Percentiles rank a stretch among this genome's conserved stretches.
Evolutionary conservation across 139 green algal species (phyloP).

Genomic region (Helicosporidium sp.): DNA sequence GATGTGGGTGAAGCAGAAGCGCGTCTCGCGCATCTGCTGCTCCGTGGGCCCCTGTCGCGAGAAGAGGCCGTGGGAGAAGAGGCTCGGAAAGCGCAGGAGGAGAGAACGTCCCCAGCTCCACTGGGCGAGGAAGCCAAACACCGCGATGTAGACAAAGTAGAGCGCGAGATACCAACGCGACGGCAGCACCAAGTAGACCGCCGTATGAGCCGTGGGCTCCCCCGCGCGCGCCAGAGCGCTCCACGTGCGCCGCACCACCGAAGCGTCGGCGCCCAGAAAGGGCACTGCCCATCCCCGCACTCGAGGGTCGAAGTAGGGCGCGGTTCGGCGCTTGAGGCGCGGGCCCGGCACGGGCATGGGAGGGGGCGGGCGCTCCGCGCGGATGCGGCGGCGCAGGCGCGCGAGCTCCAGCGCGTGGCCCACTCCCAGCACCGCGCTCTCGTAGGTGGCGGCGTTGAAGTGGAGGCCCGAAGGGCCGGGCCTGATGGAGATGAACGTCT

Average conservation of each 20-base stretch:
- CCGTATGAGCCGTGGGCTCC: conserved; percentile 25
- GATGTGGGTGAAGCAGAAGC: conserved; percentile 24
- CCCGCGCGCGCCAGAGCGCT: conserved; percentile 4
- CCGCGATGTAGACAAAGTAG: conserved; percentile 20
- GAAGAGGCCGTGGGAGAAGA: conserved; percentile 34
- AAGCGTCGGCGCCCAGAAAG: conserved; percentile 35
- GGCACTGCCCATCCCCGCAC: too few species aligned
- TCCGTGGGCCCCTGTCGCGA: conserved; percentile 28
- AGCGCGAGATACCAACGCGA: conserved; percentile 1
- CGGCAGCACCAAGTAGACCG: conserved; percentile 24
- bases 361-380: too few species aligned
- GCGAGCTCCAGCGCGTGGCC: conserved; percentile 14
- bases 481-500: conserved; percentile 11
- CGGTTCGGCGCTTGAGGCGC: too few species aligned
- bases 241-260: conserved; percentile 34
- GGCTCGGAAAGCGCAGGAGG: conserved; percentile 21
- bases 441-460: conserved; percentile 20
- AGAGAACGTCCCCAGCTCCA: conserved; percentile 22
- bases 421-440: conserved; percentile 37
- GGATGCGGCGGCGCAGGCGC: conserved; percentile 9
- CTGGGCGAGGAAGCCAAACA: conserved; percentile 23
- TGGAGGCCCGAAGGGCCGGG: conserved; percentile 6
- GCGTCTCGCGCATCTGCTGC: conserved; percentile 28
- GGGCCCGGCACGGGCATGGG: too few species aligned
- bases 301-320: too few species aligned